Evolutionary conservation across 306 rosid genomes (phyloP), one percentile per base, ranked within the genome.

Genomic region (Prinsepia uniflora): DNA sequence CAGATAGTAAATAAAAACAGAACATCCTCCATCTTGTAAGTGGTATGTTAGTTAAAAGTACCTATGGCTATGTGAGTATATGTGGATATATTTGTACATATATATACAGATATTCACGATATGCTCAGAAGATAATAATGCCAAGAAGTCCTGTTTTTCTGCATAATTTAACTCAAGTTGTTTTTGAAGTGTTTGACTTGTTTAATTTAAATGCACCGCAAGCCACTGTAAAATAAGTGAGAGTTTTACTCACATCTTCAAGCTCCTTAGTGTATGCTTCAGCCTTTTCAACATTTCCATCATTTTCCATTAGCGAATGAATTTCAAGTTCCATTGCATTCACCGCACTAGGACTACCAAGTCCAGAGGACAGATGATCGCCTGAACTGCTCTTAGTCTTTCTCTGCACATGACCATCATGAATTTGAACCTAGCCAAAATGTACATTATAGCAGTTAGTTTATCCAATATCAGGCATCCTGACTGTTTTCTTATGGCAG

Each of bases 231-330:
- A 54, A 50, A 47, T 41, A 67, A 75, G 47, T 9, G 18, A 22
- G 45, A 66, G 50, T 76, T 30, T 73, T 52, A 83, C 99, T 91
- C 84, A 89, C 97, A 72, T 86, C 84, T 64, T 94, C 97, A 78
- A 94, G 97, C 68, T 94, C 96, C 83, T 87, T 87, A 66, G 86
- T 63, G 77, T 82, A 89, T 18, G 85, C 87, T 78, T 89, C 95
- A 72, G 96, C 97, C 81, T 89, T 90, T 87, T 84, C 89, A 67
- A 94, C 88, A 74, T 70, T 87, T 74, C 84, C 79, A 74, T 89
- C 84, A 73, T 84, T 90, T 72, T 87, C 96, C 78, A 76, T 55
- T 6, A 65, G 73, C 30, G 75, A 63, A 71, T 86, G 76, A 46
- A 83, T 76, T 81, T 81, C 87, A 67, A 83, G 65, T 75, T 89